Conservation (phyloP, 2,329 filamentous ascomycete species). For the Fusarium denticulatum region DNA sequence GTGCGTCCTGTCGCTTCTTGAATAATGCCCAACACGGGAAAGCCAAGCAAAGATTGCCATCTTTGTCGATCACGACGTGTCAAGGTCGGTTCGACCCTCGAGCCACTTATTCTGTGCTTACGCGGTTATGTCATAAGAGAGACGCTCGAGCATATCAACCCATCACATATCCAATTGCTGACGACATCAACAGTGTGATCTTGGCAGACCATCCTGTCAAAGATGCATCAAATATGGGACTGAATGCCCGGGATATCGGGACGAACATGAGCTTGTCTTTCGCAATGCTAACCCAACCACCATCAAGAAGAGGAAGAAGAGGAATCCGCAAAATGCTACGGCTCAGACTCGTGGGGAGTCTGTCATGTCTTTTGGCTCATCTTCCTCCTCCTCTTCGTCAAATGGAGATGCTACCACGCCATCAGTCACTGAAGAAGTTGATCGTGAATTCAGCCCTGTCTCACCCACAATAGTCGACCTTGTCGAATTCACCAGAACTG, state of each 20-base stretch:
- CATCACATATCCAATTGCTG: slow-evolving; percentile 3
- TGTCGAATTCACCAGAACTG: slow-evolving; percentile 12
- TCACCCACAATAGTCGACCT: slow-evolving; percentile 13
- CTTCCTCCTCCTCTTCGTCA: slow-evolving; percentile 10
- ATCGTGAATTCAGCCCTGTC: background rate
- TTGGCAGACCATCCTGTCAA: slow-evolving; percentile 51
- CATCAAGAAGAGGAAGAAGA: slow-evolving; percentile 47
- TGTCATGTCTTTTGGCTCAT: slow-evolving; percentile 8
- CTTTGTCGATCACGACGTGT: slow-evolving; percentile 53
- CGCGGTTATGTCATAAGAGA: slow-evolving; percentile 7
- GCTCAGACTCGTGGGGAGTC: slow-evolving; percentile 6
- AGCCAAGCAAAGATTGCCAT: slow-evolving; percentile 54
- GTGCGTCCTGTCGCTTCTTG: background rate
- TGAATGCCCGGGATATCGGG: slow-evolving; percentile 53
- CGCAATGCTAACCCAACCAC: slow-evolving; percentile 47
- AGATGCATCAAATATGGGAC: slow-evolving; percentile 54
- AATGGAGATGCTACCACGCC: slow-evolving; percentile 19
- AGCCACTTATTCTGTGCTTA: slow-evolving; percentile 3
- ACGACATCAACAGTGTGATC: slow-evolving; percentile 50
- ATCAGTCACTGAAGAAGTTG: slow-evolving; percentile 8
- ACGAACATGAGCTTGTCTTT: slow-evolving; percentile 53
- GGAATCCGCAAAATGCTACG: slow-evolving; percentile 13
- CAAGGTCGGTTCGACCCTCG: slow-evolving; percentile 47
- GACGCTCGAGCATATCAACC: background rate
- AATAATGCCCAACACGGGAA: slow-evolving; percentile 54